phyloP scores from a whole-genome alignment of 179 eudicot genomes.

The Monotropa hypopitys region DNA sequence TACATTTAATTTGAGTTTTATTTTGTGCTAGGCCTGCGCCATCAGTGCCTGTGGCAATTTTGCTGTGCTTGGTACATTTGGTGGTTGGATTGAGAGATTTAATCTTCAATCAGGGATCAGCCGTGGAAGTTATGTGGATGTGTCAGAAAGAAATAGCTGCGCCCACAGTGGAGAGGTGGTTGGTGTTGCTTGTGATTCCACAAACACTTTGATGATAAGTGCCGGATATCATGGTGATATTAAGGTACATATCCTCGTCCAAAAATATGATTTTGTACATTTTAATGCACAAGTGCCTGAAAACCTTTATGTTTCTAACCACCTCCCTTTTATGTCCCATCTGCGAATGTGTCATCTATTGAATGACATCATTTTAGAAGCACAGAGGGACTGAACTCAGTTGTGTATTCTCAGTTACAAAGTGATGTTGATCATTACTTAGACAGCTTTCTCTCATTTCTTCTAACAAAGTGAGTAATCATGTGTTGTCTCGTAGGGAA shows the following conservation, averaged over 20 bases:
- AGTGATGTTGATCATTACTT: neutral
- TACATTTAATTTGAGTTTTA: neutral
- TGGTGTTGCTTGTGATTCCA: slow-evolving; percentile 90
- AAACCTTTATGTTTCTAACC: neutral
- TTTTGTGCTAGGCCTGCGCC: slow-evolving; percentile 50
- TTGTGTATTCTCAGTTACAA: neutral
- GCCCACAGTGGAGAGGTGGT: slow-evolving; percentile 88
- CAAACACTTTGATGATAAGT: slow-evolving; percentile 73
- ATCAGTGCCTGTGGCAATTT: slow-evolving; percentile 97
- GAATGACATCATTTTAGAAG: neutral
- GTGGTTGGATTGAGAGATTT: slow-evolving; percentile 93
- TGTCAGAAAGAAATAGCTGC: slow-evolving; percentile 33
- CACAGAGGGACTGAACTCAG: neutral
- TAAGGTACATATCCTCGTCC: slow-evolving; percentile 33
- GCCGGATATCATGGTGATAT: slow-evolving; percentile 88
- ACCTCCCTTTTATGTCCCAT: neutral
- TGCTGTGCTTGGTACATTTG: slow-evolving; percentile 78
- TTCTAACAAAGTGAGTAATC: neutral
- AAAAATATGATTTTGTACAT: neutral
- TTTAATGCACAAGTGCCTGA: neutral
- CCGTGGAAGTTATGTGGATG: slow-evolving; percentile 76
- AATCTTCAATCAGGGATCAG: slow-evolving; percentile 95
- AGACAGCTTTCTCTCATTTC: neutral
- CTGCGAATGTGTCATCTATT: neutral
- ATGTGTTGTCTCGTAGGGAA: neutral